Evolutionary conservation across 306 rosid genomes (phyloP).

Genomic region (Lathyrus aphaca): DNA sequence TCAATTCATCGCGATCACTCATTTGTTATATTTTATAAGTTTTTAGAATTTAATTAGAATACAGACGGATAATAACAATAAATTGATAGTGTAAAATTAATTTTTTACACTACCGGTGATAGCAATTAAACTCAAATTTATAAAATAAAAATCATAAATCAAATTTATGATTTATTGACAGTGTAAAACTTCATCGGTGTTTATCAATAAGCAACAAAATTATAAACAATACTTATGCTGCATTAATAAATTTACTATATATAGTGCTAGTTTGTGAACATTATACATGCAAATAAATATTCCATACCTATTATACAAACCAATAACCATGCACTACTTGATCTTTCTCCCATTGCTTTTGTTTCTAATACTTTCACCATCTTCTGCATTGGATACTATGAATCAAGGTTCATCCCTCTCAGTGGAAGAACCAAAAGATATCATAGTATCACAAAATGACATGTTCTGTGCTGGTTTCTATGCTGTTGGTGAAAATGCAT

Average conservation of each 20-base stretch:
- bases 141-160: no score
- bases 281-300: not conserved
- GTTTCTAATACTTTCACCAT: conserved; percentile 8
- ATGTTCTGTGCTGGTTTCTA: conserved; percentile 56
- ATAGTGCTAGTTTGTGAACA: not conserved
- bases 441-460: conserved; percentile 44
- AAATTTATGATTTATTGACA: no score
- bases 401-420: conserved; percentile 46
- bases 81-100: no score
- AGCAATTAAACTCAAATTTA: no score
- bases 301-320: not conserved
- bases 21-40: no score
- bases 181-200: no score
- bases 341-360: conserved; percentile 5
- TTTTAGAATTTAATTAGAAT: no score
- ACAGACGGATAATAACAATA: no score
- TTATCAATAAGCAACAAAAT: not conserved
- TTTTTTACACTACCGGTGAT: no score
- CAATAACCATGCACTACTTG: conserved; percentile 5
- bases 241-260: not conserved
- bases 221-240: not conserved
- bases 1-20: no score
- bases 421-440: conserved; percentile 41
- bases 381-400: conserved; percentile 17
- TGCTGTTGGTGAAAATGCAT: conserved; percentile 54